A percentile compares a stretch with the other conserved stretches of the same genome.
Conservation (phyloP, 768 basidiomycete genomes). For the Trichaptum fuscoviolaceum region DNA sequence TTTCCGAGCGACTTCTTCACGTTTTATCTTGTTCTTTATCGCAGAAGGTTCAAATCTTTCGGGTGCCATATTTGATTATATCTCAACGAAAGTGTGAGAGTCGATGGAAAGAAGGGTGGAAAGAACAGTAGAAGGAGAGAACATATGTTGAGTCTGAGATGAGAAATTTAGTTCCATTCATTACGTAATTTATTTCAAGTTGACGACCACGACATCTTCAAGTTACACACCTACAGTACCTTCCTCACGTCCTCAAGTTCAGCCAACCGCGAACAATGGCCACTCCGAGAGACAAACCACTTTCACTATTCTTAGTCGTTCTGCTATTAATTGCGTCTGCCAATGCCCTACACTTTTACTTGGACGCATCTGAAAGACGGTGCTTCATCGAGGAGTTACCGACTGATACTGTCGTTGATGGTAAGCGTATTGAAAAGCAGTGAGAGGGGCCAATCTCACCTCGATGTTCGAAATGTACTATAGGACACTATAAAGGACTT, state of each 20-base stretch:
- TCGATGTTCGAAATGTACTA: conserved; percentile 4
- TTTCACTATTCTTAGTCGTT: conserved; percentile 28
- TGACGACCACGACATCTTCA: too few relatives aligned
- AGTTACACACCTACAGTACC: too few relatives aligned
- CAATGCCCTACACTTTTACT: conserved; percentile 92
- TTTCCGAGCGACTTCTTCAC: conserved; percentile 72
- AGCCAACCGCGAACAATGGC: background rate
- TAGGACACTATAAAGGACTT: conserved; percentile 89
- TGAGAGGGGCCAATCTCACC: conserved; percentile 7
- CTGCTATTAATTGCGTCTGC: conserved; percentile 39
- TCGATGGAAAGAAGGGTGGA: background rate
- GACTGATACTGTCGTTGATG: conserved; percentile 91
- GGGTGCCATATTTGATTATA: conserved; percentile 40
- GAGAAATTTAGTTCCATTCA: too few relatives aligned
- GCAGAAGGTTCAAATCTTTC: conserved; percentile 54
- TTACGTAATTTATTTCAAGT: too few relatives aligned
- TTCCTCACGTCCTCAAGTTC: background rate
- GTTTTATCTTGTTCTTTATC: conserved; percentile 86
- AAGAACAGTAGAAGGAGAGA: background rate
- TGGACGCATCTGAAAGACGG: conserved; percentile 87
- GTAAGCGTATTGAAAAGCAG: conserved; percentile 35
- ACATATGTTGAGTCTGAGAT: background rate
- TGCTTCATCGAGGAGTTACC: conserved; percentile 98
- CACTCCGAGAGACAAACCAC: background rate
- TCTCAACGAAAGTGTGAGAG: background rate